A percentile compares a stretch with the other conserved stretches of the same genome.
phyloP scores from a whole-genome alignment of 805 yeast species.

The Ogataea wickerhamii region DNA sequence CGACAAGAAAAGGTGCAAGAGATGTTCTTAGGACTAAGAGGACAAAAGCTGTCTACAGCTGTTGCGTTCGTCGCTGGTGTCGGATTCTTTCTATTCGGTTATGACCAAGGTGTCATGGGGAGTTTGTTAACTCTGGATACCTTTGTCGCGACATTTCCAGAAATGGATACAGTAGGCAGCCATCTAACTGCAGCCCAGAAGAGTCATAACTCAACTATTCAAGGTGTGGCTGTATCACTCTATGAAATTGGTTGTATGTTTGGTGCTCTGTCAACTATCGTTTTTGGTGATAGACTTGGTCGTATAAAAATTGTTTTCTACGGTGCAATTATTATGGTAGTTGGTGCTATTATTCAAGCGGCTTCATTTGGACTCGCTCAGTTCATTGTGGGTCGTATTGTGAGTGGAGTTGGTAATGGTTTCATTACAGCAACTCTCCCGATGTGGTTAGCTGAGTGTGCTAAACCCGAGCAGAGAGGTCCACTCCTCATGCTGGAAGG shows the following conservation, averaged over 20 bases:
- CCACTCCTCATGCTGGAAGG: slow-evolving; percentile 27
- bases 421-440: slow-evolving; percentile 33
- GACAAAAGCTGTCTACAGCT: slow-evolving; percentile 12
- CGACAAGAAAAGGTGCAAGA: too few species aligned
- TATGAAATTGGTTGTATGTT: slow-evolving; percentile 45
- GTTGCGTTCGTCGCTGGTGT: slow-evolving; percentile 20
- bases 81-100: slow-evolving; percentile 43
- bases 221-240: slow-evolving; percentile 47
- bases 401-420: slow-evolving; percentile 35
- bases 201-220: slow-evolving; percentile 35
- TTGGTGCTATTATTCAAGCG: slow-evolving; percentile 25
- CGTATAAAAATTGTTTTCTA: slow-evolving; percentile 35
- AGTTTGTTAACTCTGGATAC: slow-evolving; percentile 21
- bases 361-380: slow-evolving; percentile 18
- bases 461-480: slow-evolving; percentile 31
- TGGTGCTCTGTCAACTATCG: slow-evolving; percentile 40
- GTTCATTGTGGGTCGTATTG: slow-evolving; percentile 30
- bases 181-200: slow-evolving; percentile 5
- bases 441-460: slow-evolving; percentile 33
- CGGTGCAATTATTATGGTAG: slow-evolving; percentile 35
- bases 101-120: slow-evolving; percentile 51
- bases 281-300: slow-evolving; percentile 38
- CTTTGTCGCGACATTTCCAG: slow-evolving; percentile 20
- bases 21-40: slow-evolving; percentile 16
- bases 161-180: slow-evolving; percentile 13